Evolutionary conservation across 768 basidiomycete species (phyloP).

Genomic region (Russula lepida): DNA sequence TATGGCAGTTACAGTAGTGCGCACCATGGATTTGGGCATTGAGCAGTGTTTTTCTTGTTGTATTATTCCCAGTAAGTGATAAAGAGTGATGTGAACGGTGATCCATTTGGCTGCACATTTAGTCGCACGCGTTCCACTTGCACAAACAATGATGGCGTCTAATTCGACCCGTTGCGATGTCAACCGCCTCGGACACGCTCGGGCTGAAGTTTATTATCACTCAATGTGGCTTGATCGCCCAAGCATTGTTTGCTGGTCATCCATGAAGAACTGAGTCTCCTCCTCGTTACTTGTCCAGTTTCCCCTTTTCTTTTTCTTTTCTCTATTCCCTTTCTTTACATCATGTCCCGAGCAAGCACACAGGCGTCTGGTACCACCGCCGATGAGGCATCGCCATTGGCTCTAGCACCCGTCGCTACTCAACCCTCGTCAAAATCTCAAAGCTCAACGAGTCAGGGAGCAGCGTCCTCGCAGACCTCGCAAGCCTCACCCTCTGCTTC

Average conservation of each 20-base stretch:
- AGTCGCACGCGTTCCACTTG: no score
- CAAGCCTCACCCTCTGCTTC: not conserved
- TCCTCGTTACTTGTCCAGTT: no score
- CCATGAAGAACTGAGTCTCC: no score
- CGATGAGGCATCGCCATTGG: not conserved
- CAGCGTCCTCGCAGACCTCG: no score
- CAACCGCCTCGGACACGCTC: not conserved
- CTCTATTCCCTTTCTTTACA: no score
- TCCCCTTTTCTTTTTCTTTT: no score
- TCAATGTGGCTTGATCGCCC: no score
- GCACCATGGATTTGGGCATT: slow-evolving; percentile 9
- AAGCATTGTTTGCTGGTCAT: no score
- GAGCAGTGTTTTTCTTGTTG: not conserved
- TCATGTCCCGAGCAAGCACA: not conserved
- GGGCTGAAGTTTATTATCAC: no score
- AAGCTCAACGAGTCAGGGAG: not conserved
- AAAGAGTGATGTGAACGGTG: not conserved
- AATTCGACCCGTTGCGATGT: slow-evolving; percentile 20
- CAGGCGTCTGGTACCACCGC: not conserved
- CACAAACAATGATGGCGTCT: no score
- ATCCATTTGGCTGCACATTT: not conserved
- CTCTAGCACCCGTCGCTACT: not conserved
- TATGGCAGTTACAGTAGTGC: slow-evolving; percentile 35
- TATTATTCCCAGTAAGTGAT: not conserved
- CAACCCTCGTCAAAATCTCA: not conserved